Percentiles rank a stretch among this genome's conserved stretches.
Conservation (phyloP, 139 green algal species). For the Chlamydomonas eustigma region DNA sequence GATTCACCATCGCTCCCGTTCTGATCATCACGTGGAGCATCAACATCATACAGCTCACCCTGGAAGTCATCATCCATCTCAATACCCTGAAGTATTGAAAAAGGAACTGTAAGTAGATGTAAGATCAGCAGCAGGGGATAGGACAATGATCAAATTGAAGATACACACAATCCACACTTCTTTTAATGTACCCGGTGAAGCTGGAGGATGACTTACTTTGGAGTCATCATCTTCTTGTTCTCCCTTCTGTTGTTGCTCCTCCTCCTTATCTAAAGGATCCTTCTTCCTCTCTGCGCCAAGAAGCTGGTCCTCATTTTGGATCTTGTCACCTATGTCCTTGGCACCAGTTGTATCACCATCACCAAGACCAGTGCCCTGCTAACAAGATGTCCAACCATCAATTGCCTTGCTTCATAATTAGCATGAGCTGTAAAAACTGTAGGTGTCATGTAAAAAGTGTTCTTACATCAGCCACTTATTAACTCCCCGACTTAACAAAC, state of each 20-base stretch:
- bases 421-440: too few species aligned
- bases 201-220: too few species aligned
- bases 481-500: too few species aligned
- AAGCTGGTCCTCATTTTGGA: constrained; percentile 92
- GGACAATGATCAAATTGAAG: too few species aligned
- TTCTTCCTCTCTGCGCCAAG: constrained; percentile 73
- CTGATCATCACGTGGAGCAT: constrained; percentile 45
- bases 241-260: constrained; percentile 26
- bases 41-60: constrained; percentile 64
- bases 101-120: too few species aligned
- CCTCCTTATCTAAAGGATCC: constrained; percentile 33
- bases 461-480: too few species aligned
- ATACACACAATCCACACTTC: too few species aligned
- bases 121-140: too few species aligned
- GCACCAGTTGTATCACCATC: constrained; percentile 65
- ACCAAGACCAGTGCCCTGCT: constrained; percentile 79
- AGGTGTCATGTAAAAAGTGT: too few species aligned
- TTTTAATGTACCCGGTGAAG: too few species aligned
- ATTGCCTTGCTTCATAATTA: too few species aligned
- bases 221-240: background rate
- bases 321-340: constrained; percentile 92
- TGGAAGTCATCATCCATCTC: constrained; percentile 99
- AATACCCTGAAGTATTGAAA: constrained; percentile 74
- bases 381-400: too few species aligned
- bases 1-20: constrained; percentile 57